Evolutionary conservation across 306 rosid genomes (phyloP).

Genomic region (Corylus americana): DNA sequence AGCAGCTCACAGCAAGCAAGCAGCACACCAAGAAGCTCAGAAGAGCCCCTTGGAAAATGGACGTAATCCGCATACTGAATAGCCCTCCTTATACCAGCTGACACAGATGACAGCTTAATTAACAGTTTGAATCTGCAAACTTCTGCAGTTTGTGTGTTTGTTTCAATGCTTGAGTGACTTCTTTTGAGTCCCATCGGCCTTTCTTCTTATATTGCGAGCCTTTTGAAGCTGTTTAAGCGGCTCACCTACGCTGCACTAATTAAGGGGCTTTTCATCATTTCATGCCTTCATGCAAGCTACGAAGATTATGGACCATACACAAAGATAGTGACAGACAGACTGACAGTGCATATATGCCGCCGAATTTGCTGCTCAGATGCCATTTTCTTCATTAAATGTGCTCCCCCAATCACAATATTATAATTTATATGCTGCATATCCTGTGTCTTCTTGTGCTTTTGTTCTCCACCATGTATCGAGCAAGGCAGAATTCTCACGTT

Average conservation of each 20-base stretch:
- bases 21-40: constrained; percentile 33
- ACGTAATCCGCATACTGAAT: constrained; percentile 21
- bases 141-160: background rate
- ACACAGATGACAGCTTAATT: background rate
- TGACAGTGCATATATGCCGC: background rate
- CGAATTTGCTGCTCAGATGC: background rate
- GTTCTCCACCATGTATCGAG: too few relatives aligned
- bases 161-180: background rate
- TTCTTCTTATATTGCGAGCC: background rate
- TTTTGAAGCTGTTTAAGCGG: background rate
- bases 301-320: background rate
- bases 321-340: background rate
- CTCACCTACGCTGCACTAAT: background rate
- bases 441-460: too few relatives aligned
- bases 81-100: background rate
- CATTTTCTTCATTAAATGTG: background rate
- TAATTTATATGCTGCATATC: too few relatives aligned
- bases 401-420: background rate
- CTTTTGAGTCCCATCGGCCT: background rate
- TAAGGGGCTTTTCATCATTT: background rate
- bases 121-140: background rate
- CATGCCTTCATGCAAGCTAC: too few relatives aligned
- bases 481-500: too few relatives aligned
- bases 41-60: constrained; percentile 23
- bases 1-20: constrained; percentile 31